Conservation (phyloP, 1,284 basidiomycete species). For the Lignosus rhinocerotis region DNA sequence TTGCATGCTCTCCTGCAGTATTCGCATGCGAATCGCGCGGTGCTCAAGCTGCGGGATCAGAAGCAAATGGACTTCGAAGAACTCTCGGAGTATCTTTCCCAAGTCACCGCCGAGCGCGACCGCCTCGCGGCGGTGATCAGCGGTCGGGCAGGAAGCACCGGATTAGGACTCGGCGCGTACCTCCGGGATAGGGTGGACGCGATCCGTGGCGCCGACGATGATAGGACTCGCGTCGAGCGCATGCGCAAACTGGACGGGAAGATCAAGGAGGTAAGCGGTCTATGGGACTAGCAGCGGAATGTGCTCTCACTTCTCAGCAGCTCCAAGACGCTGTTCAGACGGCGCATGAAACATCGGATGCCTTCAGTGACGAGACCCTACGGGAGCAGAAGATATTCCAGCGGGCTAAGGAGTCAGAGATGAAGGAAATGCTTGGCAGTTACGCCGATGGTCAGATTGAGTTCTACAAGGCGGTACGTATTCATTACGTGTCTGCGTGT, state of each 20-base stretch:
- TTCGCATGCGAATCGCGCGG: constrained; percentile 85
- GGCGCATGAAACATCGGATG: constrained; percentile 93
- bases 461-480: constrained; percentile 83
- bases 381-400: constrained; percentile 91
- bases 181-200: constrained; percentile 93
- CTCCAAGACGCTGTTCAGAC: constrained; percentile 94
- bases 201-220: constrained; percentile 90
- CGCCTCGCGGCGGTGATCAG: constrained; percentile 83
- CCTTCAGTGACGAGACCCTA: constrained; percentile 92
- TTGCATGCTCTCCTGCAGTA: constrained; percentile 89
- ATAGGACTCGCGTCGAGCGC: constrained; percentile 88
- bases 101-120: constrained; percentile 90
- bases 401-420: constrained; percentile 87
- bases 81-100: constrained; percentile 91
- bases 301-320: constrained; percentile 40
- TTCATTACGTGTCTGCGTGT: background rate
- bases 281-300: too few species aligned
- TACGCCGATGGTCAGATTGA: constrained; percentile 95
- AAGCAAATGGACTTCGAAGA: constrained; percentile 99
- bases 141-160: constrained; percentile 79
- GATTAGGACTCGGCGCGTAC: constrained; percentile 86
- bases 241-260: constrained; percentile 91
- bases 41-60: constrained; percentile 94
- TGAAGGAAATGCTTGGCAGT: constrained; percentile 90
- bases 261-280: constrained; percentile 81